Percentiles rank a stretch among this genome's conserved stretches.
phyloP scores from a whole-genome alignment of 805 yeast species.

The Candida ipomoeae region DNA sequence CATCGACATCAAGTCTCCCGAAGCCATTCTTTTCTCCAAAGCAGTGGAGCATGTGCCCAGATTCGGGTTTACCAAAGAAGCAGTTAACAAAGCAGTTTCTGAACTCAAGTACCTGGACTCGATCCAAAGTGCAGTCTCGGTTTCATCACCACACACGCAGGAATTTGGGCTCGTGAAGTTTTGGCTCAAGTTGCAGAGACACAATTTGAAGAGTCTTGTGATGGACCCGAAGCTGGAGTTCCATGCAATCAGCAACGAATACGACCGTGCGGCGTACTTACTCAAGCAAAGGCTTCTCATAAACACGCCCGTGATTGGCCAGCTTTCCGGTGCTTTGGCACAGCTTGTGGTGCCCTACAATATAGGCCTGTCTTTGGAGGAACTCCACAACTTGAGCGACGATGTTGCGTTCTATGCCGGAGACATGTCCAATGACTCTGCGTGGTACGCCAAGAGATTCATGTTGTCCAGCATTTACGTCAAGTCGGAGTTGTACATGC shows the following conservation, averaged over 20 bases:
- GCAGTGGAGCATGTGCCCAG: conserved; percentile 44
- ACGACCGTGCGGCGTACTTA: conserved; percentile 41
- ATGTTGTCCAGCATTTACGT: conserved; percentile 68
- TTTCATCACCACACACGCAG: conserved; percentile 19
- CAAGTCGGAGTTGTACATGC: conserved; percentile 73
- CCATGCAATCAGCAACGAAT: conserved; percentile 29
- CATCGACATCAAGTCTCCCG: conserved; percentile 30
- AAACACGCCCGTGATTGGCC: conserved; percentile 45
- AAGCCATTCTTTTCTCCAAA: conserved; percentile 37
- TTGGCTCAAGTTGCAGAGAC: conserved; percentile 43
- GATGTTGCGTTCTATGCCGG: conserved; percentile 80
- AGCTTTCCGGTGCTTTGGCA: conserved; percentile 51
- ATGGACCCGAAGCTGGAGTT: conserved; percentile 21
- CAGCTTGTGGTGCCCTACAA: conserved; percentile 64
- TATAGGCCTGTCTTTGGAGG: conserved; percentile 52
- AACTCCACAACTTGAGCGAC: conserved; percentile 72
- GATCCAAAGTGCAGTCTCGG: conserved; percentile 38
- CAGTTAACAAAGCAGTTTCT: conserved; percentile 49
- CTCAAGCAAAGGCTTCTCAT: conserved; percentile 47
- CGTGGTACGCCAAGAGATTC: conserved; percentile 89
- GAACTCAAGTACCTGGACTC: conserved; percentile 50
- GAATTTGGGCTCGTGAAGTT: conserved; percentile 55
- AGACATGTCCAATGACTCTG: conserved; percentile 73
- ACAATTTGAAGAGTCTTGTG: conserved; percentile 30
- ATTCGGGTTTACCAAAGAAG: conserved; percentile 46